A percentile compares a stretch with the other conserved stretches of the same genome.
Conservation (phyloP, 805 yeast genomes). For the Barnettozyma californica region DNA sequence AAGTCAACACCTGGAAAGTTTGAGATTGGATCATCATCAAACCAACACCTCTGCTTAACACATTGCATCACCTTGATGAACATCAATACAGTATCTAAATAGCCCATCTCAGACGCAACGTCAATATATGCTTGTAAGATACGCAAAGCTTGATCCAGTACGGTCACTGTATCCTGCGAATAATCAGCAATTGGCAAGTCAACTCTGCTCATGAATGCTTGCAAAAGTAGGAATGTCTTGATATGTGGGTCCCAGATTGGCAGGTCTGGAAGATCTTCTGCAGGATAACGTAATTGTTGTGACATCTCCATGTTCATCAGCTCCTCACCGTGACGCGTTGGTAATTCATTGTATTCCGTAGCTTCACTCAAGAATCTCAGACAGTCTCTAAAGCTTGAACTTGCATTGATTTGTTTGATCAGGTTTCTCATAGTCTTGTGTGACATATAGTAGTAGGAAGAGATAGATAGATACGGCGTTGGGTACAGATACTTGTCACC, state of each 20-base stretch:
- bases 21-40: conserved; percentile 65
- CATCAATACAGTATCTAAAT: conserved; percentile 51
- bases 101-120: conserved; percentile 81
- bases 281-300: conserved; percentile 48
- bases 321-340: conserved; percentile 53
- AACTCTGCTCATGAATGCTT: conserved; percentile 79
- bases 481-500: conserved; percentile 46
- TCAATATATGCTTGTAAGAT: conserved; percentile 90
- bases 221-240: conserved; percentile 83
- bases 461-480: conserved; percentile 77
- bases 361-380: conserved; percentile 89
- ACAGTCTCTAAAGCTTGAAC: conserved; percentile 54
- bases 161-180: conserved; percentile 87
- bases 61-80: conserved; percentile 74
- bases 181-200: conserved; percentile 94
- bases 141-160: conserved; percentile 90
- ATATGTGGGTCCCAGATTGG: conserved; percentile 69
- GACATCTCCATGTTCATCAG: conserved; percentile 85
- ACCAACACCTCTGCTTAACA: conserved; percentile 86
- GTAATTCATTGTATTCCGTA: conserved; percentile 83
- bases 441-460: conserved; percentile 89
- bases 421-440: conserved; percentile 80
- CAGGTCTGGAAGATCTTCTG: conserved; percentile 74
- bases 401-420: conserved; percentile 42
- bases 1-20: conserved; percentile 23